These are phyloP conservation scores for Bisporella sp. DNA, from an alignment of 2,329 filamentous ascomycete species.

Conservation along the genomic window DNA sequence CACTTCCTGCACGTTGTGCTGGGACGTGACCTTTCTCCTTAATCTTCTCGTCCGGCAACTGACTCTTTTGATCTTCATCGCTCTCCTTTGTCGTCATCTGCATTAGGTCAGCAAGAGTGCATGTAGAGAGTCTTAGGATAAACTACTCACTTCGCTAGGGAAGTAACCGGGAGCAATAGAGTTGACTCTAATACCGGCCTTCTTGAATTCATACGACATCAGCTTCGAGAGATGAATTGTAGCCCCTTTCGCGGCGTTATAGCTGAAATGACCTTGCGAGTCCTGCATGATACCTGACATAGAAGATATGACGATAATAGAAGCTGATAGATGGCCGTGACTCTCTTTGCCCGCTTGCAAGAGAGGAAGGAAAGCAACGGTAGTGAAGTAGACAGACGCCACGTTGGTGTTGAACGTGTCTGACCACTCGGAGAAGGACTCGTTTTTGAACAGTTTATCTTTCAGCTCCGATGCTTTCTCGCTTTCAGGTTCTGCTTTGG, in stretches of 20 bases:
- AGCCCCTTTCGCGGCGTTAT: constrained; percentile 40
- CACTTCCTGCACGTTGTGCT: constrained; percentile 40
- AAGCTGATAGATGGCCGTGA: constrained; percentile 23
- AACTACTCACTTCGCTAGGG: constrained; percentile 33
- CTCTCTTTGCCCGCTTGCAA: constrained; percentile 47
- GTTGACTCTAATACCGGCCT: constrained; percentile 49
- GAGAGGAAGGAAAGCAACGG: constrained; percentile 54
- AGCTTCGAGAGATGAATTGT: constrained; percentile 47
- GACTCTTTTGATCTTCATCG: constrained; percentile 44
- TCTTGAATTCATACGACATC: constrained; percentile 45
- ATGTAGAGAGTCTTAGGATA: not conserved
- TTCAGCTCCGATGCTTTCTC: constrained; percentile 45
- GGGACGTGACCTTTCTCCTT: constrained; percentile 45
- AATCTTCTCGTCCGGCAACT: constrained; percentile 42
- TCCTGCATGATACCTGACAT: constrained; percentile 23
- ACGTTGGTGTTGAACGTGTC: constrained; percentile 69
- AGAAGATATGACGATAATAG: constrained; percentile 22
- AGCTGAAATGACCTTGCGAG: constrained; percentile 22
- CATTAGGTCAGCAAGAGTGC: too few species aligned
- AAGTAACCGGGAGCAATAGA: constrained; percentile 50
- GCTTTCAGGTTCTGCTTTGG: constrained; percentile 25
- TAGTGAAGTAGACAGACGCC: constrained; percentile 55
- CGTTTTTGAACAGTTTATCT: constrained; percentile 48
- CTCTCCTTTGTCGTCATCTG: constrained; percentile 42
- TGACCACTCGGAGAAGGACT: constrained; percentile 60